Evolutionary conservation across 257 asterid genomes (phyloP).

Genomic region (Penstemon barbatus): DNA sequence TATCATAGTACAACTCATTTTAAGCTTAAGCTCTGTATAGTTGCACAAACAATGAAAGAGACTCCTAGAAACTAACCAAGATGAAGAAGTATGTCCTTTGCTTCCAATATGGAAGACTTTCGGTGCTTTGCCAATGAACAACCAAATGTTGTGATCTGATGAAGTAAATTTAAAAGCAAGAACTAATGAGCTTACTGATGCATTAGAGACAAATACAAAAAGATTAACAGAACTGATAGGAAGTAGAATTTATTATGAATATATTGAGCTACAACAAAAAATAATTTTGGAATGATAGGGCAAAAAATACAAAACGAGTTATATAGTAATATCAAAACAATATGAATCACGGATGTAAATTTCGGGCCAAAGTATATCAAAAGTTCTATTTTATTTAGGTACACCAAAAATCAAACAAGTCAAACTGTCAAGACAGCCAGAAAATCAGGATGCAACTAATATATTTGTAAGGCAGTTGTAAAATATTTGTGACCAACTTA

Average conservation of each 20-base stretch:
- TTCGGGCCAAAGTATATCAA: not conserved
- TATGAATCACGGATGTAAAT: constrained; percentile 13
- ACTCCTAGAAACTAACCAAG: constrained; percentile 61
- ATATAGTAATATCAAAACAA: constrained; percentile 1
- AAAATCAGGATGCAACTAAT: not conserved
- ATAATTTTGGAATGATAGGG: not conserved
- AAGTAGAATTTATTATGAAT: not conserved
- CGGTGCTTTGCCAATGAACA: constrained; percentile 94
- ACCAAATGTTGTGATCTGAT: constrained; percentile 78
- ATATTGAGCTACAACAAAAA: constrained; percentile 28
- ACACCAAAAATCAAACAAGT: not conserved
- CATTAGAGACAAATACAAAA: not conserved
- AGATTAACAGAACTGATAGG: constrained; percentile 5
- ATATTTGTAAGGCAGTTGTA: not conserved
- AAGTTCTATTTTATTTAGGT: constrained; percentile 14
- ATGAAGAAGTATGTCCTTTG: constrained; percentile 87
- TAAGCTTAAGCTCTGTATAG: constrained; percentile 29
- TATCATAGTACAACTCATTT: constrained; percentile 20
- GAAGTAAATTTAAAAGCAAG: constrained; percentile 12
- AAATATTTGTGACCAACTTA: constrained; percentile 42
- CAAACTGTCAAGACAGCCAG: constrained; percentile 3
- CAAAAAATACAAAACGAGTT: not conserved
- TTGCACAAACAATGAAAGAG: constrained; percentile 15
- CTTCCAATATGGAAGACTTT: constrained; percentile 81
- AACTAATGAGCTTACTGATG: not conserved